Conservation (phyloP, 176 grass and related monocot genomes). For the Ampelocalamus luodianensis region DNA sequence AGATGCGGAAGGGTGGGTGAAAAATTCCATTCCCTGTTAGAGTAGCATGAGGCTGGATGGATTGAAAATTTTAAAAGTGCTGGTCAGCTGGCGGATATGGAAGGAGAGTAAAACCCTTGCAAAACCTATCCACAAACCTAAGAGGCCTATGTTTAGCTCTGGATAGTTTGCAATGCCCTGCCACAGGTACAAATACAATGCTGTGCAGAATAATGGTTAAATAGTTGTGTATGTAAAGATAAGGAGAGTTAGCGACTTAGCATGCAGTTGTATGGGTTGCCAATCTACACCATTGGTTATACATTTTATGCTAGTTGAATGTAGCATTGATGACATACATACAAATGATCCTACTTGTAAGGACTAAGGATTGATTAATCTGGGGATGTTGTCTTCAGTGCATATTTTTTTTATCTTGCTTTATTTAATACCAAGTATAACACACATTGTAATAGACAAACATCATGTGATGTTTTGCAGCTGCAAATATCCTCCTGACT, state of each 20-base stretch:
- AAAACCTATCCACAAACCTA: not conserved
- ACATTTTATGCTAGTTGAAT: not conserved
- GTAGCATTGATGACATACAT: slow-evolving; percentile 20
- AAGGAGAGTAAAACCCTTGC: not conserved
- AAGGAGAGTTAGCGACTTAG: slow-evolving; percentile 6
- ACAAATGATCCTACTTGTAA: not conserved
- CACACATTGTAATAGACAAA: slow-evolving; percentile 22
- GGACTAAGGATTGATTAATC: slow-evolving; percentile 12
- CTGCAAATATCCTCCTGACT: slow-evolving; percentile 96
- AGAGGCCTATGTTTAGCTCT: not conserved
- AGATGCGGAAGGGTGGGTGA: not conserved
- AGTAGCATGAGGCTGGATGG: slow-evolving; percentile 10
- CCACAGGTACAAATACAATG: not conserved
- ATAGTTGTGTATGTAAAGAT: not conserved
- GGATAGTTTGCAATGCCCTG: not conserved
- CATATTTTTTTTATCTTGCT: slow-evolving; percentile 13
- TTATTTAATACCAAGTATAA: slow-evolving; percentile 11
- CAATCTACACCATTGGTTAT: not conserved
- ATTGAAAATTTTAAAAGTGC: slow-evolving; percentile 7
- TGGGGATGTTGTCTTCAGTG: not conserved
- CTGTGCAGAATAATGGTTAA: slow-evolving; percentile 3
- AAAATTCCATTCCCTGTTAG: not conserved
- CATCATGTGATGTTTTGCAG: slow-evolving; percentile 66
- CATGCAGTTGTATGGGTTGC: not conserved
- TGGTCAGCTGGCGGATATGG: not conserved